Percentiles rank a stretch among this genome's conserved stretches.
Evolutionary conservation across 2,329 filamentous ascomycete genomes (phyloP).

Genomic region (Herpotrichia juniperi): DNA sequence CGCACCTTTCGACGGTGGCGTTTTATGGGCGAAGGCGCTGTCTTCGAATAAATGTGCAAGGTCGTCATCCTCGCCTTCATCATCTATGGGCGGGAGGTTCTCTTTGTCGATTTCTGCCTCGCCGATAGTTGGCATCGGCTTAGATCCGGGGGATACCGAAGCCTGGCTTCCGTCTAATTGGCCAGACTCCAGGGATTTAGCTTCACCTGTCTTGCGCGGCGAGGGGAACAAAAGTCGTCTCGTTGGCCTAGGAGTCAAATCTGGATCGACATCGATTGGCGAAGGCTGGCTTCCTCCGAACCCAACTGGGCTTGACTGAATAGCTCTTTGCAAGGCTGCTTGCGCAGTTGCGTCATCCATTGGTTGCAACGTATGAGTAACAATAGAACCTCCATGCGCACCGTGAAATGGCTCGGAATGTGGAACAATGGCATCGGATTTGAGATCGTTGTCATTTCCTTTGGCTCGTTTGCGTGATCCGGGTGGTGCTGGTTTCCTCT

Average conservation of each 20-base stretch:
- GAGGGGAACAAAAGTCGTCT: conserved; percentile 79
- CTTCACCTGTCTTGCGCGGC: conserved; percentile 68
- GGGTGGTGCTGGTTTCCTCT: conserved; percentile 28
- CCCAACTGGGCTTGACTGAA: conserved; percentile 66
- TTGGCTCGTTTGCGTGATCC: conserved; percentile 48
- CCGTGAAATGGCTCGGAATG: conserved; percentile 33
- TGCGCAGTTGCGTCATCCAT: conserved; percentile 23
- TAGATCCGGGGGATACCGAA: conserved; percentile 3
- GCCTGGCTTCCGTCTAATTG: conserved; percentile 9
- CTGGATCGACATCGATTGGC: conserved; percentile 56
- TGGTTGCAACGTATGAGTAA: conserved; percentile 15
- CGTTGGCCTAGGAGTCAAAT: conserved; percentile 66
- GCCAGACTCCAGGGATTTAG: conserved; percentile 65
- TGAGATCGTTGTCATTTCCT: conserved; percentile 54
- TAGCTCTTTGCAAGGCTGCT: conserved; percentile 57
- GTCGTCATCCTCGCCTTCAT: conserved; percentile 53
- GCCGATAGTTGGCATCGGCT: conserved; percentile 3
- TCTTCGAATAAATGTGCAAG: conserved; percentile 72
- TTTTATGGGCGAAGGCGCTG: conserved; percentile 61
- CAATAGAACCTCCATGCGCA: neutral
- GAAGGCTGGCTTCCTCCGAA: conserved; percentile 54
- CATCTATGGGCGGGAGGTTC: conserved; percentile 54
- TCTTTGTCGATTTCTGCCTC: conserved; percentile 61
- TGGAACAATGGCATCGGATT: conserved; percentile 37
- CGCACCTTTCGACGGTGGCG: conserved; percentile 64